Evolutionary conservation across 306 rosid species (phyloP).

Genomic region (Nissolia schottii): DNA sequence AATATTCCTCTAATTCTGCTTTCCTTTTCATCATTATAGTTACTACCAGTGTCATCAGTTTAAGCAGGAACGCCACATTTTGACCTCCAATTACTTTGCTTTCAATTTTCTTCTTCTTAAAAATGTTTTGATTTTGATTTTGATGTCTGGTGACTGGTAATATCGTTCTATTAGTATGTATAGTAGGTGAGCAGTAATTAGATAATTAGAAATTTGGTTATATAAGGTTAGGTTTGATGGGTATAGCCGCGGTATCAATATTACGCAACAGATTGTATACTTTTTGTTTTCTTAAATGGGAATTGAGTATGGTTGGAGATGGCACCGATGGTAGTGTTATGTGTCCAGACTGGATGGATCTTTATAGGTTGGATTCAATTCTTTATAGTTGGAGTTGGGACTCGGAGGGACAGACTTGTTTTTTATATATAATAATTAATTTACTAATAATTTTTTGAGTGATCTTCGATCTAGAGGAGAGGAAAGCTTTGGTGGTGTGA

Average conservation of each 20-base stretch:
- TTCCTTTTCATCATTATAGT: conserved; percentile 7
- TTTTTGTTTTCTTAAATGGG: conserved; percentile 17
- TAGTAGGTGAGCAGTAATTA: not conserved
- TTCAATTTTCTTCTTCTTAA: not conserved
- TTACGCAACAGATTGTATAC: not conserved
- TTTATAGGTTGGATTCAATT: conserved; percentile 32
- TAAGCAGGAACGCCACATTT: conserved; percentile 8
- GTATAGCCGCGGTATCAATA: not conserved
- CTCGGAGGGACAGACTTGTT: conserved; percentile 25
- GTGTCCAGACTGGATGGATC: conserved; percentile 40
- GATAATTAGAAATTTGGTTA: conserved; percentile 2
- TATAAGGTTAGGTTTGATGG: conserved; percentile 17
- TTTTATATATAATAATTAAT: not conserved
- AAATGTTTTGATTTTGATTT: not conserved
- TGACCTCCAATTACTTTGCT: not conserved
- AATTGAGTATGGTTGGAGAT: conserved; percentile 22
- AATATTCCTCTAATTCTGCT: conserved; percentile 15
- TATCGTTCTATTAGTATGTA: not conserved
- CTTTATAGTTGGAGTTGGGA: conserved; percentile 31
- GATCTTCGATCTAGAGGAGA: conserved; percentile 29
- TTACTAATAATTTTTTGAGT: not conserved
- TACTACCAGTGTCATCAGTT: not conserved
- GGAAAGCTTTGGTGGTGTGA: conserved; percentile 8
- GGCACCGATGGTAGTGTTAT: conserved; percentile 19
- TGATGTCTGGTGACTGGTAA: not conserved